These are phyloP conservation scores for Elsinoe fawcettii DNA, from an alignment of 2,329 filamentous ascomycete genomes.

Conservation along the genomic window DNA sequence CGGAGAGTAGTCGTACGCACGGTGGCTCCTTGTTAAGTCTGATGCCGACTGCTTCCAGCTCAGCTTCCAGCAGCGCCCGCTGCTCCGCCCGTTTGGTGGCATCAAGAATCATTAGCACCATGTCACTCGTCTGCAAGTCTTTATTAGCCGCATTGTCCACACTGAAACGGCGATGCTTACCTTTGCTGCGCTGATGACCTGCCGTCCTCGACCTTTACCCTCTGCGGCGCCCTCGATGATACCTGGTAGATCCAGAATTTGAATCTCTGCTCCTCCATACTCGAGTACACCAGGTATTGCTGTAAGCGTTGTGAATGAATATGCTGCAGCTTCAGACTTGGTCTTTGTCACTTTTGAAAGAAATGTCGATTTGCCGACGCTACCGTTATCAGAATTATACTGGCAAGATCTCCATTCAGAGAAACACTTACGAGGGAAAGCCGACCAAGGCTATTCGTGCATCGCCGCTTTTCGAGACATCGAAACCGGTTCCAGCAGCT, in stretches of 20 bases:
- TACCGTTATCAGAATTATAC: neutral
- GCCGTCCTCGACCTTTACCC: slow-evolving; percentile 90
- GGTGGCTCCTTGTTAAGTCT: slow-evolving; percentile 84
- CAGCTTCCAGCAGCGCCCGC: slow-evolving; percentile 76
- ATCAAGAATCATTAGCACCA: slow-evolving; percentile 94
- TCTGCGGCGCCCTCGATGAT: slow-evolving; percentile 99
- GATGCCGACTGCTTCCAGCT: slow-evolving; percentile 92
- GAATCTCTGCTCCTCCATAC: slow-evolving; percentile 96
- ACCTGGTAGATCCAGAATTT: slow-evolving; percentile 96
- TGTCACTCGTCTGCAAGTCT: slow-evolving; percentile 64
- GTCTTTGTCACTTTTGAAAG: slow-evolving; percentile 99
- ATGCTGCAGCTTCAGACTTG: slow-evolving; percentile 88
- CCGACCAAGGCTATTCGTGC: slow-evolving; percentile 94
- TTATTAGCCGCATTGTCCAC: slow-evolving; percentile 13
- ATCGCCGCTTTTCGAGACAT: slow-evolving; percentile 91
- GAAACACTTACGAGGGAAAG: slow-evolving; percentile 62
- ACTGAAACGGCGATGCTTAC: slow-evolving; percentile 27
- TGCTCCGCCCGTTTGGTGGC: slow-evolving; percentile 96
- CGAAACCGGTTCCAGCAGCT: slow-evolving; percentile 73
- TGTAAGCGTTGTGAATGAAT: slow-evolving; percentile 94
- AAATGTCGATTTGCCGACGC: slow-evolving; percentile 94
- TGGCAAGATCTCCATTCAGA: neutral
- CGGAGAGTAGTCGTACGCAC: slow-evolving; percentile 40
- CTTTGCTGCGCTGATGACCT: slow-evolving; percentile 96
- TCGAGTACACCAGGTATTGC: slow-evolving; percentile 95